phyloP scores from a whole-genome alignment of 2,329 filamentous ascomycete genomes.

The Nemania sp. region DNA sequence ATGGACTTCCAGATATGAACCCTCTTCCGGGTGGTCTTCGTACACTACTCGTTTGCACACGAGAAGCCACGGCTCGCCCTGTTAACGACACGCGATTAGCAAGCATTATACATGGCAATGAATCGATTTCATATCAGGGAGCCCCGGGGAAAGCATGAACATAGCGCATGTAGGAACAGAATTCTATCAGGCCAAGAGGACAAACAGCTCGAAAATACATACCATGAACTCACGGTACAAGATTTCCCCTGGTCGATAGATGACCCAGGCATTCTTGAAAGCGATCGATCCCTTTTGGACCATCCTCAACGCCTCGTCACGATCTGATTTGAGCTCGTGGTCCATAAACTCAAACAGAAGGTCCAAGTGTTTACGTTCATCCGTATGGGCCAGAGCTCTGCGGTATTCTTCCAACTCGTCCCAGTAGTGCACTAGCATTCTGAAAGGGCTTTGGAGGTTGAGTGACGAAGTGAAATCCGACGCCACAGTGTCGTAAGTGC shows the following conservation, averaged over 20 bases:
- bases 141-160: no score
- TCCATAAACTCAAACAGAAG: conserved; percentile 39
- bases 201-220: no score
- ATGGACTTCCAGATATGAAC: conserved; percentile 35
- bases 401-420: conserved; percentile 34
- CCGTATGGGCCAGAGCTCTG: conserved; percentile 1
- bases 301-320: conserved; percentile 31
- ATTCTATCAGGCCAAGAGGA: no score
- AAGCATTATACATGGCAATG: no score
- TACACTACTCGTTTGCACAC: conserved; percentile 34
- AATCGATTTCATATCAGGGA: no score
- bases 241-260: conserved; percentile 36
- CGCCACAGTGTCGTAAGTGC: conserved; percentile 30
- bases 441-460: conserved; percentile 31
- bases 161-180: no score
- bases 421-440: conserved; percentile 38
- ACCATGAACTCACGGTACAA: conserved; percentile 32
- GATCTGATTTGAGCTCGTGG: conserved; percentile 31
- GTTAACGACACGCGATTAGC: no score
- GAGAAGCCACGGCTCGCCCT: conserved; percentile 37
- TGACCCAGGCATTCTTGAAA: conserved; percentile 34
- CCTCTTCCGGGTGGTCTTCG: conserved; percentile 22
- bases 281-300: conserved; percentile 33
- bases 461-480: conserved; percentile 35
- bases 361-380: conserved; percentile 30